phyloP scores from a whole-genome alignment of 2,329 filamentous ascomycete species.

The Fusarium xyrophilum region DNA sequence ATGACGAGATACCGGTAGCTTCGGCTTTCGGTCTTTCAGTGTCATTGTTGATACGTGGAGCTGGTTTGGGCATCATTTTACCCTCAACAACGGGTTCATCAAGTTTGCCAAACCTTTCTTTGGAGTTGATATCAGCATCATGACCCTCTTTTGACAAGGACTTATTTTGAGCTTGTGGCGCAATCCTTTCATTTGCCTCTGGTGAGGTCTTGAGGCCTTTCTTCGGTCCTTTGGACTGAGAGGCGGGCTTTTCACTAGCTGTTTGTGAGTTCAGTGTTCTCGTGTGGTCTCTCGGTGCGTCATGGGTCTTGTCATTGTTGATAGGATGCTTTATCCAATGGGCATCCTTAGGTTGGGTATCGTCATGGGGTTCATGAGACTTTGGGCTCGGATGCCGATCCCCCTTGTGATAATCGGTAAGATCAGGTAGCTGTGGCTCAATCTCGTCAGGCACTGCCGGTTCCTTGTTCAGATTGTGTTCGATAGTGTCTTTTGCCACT shows the following conservation, averaged over 20 bases:
- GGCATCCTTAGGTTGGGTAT: constrained; percentile 26
- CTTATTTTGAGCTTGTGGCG: background rate
- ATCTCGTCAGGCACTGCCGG: background rate
- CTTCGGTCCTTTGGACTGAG: background rate
- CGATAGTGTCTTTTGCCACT: constrained; percentile 1
- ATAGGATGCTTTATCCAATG: constrained; percentile 15
- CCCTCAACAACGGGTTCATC: constrained; percentile 1
- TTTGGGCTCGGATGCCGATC: constrained; percentile 30
- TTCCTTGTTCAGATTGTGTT: constrained; percentile 27
- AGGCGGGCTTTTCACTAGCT: background rate
- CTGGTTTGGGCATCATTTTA: constrained; percentile 11
- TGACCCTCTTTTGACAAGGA: background rate
- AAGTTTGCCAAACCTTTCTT: background rate
- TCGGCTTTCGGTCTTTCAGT: constrained; percentile 5
- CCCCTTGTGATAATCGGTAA: constrained; percentile 21
- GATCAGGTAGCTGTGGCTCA: constrained; percentile 16
- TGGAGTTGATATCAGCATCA: background rate
- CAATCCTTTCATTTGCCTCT: background rate
- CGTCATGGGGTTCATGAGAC: constrained; percentile 26
- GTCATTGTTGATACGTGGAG: background rate
- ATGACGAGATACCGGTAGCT: constrained; percentile 25
- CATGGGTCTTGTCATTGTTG: constrained; percentile 7
- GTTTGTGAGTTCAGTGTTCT: background rate
- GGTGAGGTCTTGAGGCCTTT: background rate
- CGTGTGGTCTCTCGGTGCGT: background rate